A percentile compares a stretch with the other conserved stretches of the same genome.
These are phyloP conservation scores for Macadamia tetraphylla DNA, from an alignment of 164 flowering plant species.

Conservation along the genomic window DNA sequence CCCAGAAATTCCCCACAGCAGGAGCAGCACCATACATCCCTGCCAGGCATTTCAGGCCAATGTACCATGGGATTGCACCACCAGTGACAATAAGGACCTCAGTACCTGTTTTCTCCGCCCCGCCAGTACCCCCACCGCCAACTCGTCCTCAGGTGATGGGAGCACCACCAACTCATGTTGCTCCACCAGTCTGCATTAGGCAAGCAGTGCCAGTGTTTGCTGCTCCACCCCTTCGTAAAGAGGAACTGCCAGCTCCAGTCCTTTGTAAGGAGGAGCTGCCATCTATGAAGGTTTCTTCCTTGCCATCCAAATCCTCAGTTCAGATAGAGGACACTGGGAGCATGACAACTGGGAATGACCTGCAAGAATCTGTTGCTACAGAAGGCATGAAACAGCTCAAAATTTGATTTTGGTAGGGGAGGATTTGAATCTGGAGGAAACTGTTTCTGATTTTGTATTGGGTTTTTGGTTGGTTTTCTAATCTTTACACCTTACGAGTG, in stretches of 20 bases:
- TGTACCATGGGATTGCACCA: constrained; percentile 66
- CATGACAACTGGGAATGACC: constrained; percentile 2
- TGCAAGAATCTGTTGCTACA: constrained; percentile 28
- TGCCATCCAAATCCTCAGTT: neutral
- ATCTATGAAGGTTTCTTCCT: neutral
- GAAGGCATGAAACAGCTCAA: constrained; percentile 43
- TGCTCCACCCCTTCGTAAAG: constrained; percentile 20
- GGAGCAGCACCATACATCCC: constrained; percentile 81
- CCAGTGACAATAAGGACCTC: constrained; percentile 82
- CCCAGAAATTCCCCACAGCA: constrained; percentile 51
- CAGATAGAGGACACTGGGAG: constrained; percentile 19
- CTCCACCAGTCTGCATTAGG: constrained; percentile 36
- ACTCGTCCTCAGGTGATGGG: constrained; percentile 28
- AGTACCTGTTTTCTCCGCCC: constrained; percentile 79
- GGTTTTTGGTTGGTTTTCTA: neutral
- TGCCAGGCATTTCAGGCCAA: constrained; percentile 39
- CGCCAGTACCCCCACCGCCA: constrained; percentile 45
- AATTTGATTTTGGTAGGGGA: constrained; percentile 26
- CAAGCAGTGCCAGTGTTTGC: constrained; percentile 37
- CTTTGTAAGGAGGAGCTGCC: constrained; percentile 11
- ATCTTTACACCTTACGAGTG: neutral
- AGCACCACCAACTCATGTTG: constrained; percentile 20
- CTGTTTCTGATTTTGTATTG: neutral
- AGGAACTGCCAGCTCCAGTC: constrained; percentile 20
- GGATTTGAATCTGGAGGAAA: neutral